Conservation (phyloP, 2,329 filamentous ascomycete species). For the Beauveria sp. region DNA sequence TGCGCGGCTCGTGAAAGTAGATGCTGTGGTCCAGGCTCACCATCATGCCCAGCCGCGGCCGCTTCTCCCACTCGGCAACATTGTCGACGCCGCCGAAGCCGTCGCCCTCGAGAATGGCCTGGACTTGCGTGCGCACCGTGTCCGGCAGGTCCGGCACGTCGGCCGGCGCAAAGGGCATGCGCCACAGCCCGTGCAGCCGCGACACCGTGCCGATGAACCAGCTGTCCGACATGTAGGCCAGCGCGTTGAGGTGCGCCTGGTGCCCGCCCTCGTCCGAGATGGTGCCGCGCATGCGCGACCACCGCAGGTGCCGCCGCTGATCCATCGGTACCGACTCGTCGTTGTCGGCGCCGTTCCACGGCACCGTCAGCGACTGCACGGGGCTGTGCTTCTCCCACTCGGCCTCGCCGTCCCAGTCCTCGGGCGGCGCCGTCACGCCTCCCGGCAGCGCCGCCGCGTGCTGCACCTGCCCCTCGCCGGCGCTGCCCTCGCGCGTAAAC, state of each 20-base stretch:
- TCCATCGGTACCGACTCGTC: slow-evolving; percentile 41
- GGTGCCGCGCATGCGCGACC: slow-evolving; percentile 66
- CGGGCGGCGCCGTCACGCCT: slow-evolving; percentile 29
- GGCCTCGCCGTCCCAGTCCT: slow-evolving; percentile 35
- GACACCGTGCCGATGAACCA: slow-evolving; percentile 89
- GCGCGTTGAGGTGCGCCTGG: slow-evolving; percentile 73
- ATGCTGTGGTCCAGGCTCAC: slow-evolving; percentile 72
- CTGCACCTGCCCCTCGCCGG: slow-evolving; percentile 44
- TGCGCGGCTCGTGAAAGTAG: slow-evolving; percentile 56
- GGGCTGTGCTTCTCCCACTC: slow-evolving; percentile 44
- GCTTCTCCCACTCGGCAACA: slow-evolving; percentile 40
- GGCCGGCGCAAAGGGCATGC: slow-evolving; percentile 52
- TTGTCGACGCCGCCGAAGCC: slow-evolving; percentile 15
- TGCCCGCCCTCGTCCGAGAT: slow-evolving; percentile 69
- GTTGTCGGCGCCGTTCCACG: slow-evolving; percentile 20
- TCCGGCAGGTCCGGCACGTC: slow-evolving; percentile 45
- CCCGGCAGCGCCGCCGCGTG: slow-evolving; percentile 58
- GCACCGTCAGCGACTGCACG: slow-evolving; percentile 35
- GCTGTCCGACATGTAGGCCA: slow-evolving; percentile 89
- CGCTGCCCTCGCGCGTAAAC: slow-evolving; percentile 64
- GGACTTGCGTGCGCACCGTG: slow-evolving; percentile 30
- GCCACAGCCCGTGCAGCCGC: slow-evolving; percentile 72
- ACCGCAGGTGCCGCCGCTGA: slow-evolving; percentile 61
- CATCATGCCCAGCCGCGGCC: slow-evolving; percentile 71
- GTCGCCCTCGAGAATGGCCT: slow-evolving; percentile 34